phyloP scores from a whole-genome alignment of 129 eudicot species.

The Solidago caesia region DNA sequence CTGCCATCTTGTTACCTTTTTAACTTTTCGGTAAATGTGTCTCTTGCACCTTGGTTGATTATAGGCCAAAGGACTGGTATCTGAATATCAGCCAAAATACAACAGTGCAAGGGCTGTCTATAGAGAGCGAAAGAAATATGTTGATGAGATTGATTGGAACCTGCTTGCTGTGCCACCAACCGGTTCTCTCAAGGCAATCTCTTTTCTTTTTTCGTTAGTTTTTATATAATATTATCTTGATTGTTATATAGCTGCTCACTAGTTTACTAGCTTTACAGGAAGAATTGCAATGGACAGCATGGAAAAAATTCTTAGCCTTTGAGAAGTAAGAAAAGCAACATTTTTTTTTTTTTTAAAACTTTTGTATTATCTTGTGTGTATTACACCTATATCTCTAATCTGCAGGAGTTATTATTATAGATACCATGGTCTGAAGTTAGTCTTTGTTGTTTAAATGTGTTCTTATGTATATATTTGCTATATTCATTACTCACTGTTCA shows the following conservation, averaged over 20 bases:
- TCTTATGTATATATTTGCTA: constrained; percentile 2
- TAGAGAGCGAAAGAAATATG: constrained; percentile 88
- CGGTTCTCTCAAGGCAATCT: constrained; percentile 75
- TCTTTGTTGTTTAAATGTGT: not conserved
- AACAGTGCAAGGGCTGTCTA: constrained; percentile 99
- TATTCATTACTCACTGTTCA: not conserved
- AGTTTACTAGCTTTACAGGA: constrained; percentile 57
- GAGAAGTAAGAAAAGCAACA: constrained; percentile 69
- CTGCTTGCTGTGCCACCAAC: constrained; percentile 96
- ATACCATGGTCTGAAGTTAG: not conserved
- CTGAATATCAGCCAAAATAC: constrained; percentile 94
- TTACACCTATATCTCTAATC: not conserved
- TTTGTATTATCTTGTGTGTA: constrained; percentile 16
- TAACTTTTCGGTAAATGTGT: constrained; percentile 8
- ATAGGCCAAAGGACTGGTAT: constrained; percentile 95
- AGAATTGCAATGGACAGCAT: constrained; percentile 91
- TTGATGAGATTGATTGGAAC: constrained; percentile 99
- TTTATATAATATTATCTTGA: not conserved
- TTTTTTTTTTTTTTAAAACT: not conserved
- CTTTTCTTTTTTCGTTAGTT: not conserved
- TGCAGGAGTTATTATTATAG: constrained; percentile 8
- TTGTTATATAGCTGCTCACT: constrained; percentile 8
- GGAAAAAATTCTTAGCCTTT: constrained; percentile 81
- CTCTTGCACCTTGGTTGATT: constrained; percentile 27
- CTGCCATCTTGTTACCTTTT: not conserved